Base-by-base conservation (phyloP, 225 moss, liverwort and hornwort genomes). In the Polytrichum formosum region DNA sequence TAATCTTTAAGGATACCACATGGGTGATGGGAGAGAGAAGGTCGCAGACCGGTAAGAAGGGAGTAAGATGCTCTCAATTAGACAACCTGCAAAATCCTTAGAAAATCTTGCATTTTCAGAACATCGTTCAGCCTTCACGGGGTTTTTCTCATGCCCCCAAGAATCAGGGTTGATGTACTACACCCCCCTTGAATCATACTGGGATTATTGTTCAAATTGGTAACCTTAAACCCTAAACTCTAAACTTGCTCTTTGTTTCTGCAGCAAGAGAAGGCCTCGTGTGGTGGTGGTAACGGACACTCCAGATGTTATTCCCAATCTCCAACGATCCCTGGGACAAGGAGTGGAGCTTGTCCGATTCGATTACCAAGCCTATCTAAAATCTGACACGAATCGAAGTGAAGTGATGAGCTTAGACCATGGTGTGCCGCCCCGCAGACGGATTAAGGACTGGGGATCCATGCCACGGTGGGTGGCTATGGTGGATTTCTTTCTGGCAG, bases 401-500 rank as follows among this genome's bases (percentile, higher is more conserved):
- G 76, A 70, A 23, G 16, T 56, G 17, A 67, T 88, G 18, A 65
- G 75, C 63, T 66, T 81, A 54, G 76, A 73, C 16, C 70, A 77
- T 54, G 82, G 82, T 53, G 71, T 85, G 29, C 88, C 90, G 23
- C 78, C 77, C n/a, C 75, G 74, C 69, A 80, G 81, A 17, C 79
- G 90, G 19, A 28, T 63, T 19, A 81, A 69, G 65, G 92, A 93
- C 77, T 91, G 89, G 92, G 92, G 92, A 28, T 79, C 78, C 26
- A 84, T 89, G 83, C 92, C 92, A 25, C 83, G 92, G 18, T 93
- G 92, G 92, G 92, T 93, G 37, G 91, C 92, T 28, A 79, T 93
- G 75, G 92, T 93, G 71, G 92, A 93, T 26, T 91, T 93, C 80
- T 93, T 89, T 76, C 70, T 93, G 9, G 92, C 91, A 16, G 86